Conservation (phyloP, 2,329 filamentous ascomycete species). For the Aspergillus uvarum region DNA sequence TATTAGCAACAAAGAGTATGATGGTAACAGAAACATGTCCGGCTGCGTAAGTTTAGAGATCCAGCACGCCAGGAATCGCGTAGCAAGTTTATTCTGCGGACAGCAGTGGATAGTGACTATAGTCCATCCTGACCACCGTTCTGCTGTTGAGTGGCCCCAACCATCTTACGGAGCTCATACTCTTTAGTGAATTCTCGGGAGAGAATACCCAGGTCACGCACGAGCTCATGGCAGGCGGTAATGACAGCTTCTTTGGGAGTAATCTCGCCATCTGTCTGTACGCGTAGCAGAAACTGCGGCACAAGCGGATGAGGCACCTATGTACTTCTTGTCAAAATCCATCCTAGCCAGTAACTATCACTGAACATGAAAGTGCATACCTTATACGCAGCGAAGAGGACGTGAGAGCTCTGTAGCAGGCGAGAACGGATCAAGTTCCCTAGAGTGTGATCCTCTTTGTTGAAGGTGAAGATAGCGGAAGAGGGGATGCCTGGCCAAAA, state of each 20-base stretch:
- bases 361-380: constrained; percentile 46
- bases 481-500: constrained; percentile 73
- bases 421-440: constrained; percentile 86
- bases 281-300: constrained; percentile 67
- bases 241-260: constrained; percentile 87
- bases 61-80: background rate
- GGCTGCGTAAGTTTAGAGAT: constrained; percentile 22
- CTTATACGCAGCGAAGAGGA: constrained; percentile 91
- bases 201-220: constrained; percentile 75
- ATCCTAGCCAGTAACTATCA: background rate
- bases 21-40: constrained; percentile 19
- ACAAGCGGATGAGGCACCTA: constrained; percentile 48
- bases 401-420: constrained; percentile 78
- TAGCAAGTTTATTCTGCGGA: background rate
- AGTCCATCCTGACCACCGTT: constrained; percentile 27
- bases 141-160: constrained; percentile 56
- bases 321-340: constrained; percentile 1
- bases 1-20: constrained; percentile 9
- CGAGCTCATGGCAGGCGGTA: constrained; percentile 75
- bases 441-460: constrained; percentile 95
- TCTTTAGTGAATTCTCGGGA: constrained; percentile 90
- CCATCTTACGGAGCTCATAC: constrained; percentile 85
- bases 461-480: constrained; percentile 90
- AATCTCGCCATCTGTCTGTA: constrained; percentile 87
- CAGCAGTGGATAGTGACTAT: constrained; percentile 5